A percentile compares a stretch with the other conserved stretches of the same genome.
These are phyloP conservation scores for Cordyceps javanica DNA, from an alignment of 2,329 filamentous ascomycete genomes.

Conservation along the genomic window DNA sequence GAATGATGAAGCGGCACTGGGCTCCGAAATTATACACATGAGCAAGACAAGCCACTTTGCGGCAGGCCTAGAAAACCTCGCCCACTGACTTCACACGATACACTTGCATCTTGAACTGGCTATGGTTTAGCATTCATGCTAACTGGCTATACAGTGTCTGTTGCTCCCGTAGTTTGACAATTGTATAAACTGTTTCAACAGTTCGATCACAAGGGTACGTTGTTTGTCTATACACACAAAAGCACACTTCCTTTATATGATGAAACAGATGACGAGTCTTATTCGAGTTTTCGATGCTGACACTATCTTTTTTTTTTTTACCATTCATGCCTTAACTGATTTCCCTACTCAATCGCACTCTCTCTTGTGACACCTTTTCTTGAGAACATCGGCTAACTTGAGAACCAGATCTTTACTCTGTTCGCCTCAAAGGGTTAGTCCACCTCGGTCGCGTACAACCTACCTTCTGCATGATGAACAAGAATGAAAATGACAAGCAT, in stretches of 20 bases:
- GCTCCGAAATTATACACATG: conserved; percentile 71
- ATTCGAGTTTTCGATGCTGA: conserved; percentile 68
- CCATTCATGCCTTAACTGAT: conserved; percentile 66
- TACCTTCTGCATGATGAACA: conserved; percentile 63
- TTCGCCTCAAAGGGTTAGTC: conserved; percentile 11
- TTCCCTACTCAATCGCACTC: conserved; percentile 12
- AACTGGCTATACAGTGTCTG: neutral
- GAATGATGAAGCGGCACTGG: conserved; percentile 94
- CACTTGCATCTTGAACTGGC: neutral
- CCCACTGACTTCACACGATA: conserved; percentile 70
- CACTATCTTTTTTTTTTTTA: conserved; percentile 52
- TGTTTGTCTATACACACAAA: neutral
- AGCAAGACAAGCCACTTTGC: conserved; percentile 81
- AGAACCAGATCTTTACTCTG: conserved; percentile 21
- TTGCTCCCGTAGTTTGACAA: neutral
- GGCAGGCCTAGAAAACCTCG: conserved; percentile 99
- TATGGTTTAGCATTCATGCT: neutral
- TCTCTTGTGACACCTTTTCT: conserved; percentile 18
- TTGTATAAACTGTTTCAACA: neutral
- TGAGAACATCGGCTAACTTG: conserved; percentile 1
- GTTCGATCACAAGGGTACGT: conserved; percentile 4
- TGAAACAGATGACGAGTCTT: conserved; percentile 70
- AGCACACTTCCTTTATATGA: conserved; percentile 28
- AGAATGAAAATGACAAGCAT: conserved; percentile 91
- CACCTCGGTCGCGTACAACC: conserved; percentile 2